These are phyloP conservation scores for Tylopilus cervinicoccineus DNA, from an alignment of 768 basidiomycete species.

Conservation along the genomic window DNA sequence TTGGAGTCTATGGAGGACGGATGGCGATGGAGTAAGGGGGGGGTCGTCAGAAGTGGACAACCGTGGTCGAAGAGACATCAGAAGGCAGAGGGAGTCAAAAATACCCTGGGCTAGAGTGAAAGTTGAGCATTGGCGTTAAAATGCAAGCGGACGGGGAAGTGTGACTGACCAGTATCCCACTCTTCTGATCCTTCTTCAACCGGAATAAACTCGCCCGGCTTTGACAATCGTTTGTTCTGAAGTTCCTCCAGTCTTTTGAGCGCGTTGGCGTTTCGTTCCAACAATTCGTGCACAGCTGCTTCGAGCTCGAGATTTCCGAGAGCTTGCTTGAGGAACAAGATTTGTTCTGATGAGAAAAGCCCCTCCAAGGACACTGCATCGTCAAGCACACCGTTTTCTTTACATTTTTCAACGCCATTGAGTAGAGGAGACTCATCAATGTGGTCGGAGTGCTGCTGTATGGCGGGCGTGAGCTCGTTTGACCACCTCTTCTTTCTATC, in stretches of 20 bases:
- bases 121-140: slow-evolving; percentile 8
- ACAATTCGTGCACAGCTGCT: slow-evolving; percentile 61
- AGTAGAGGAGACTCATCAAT: background rate
- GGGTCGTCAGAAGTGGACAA: slow-evolving; percentile 36
- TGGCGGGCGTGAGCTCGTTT: slow-evolving; percentile 14
- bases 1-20: slow-evolving; percentile 67
- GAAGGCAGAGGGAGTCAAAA: slow-evolving; percentile 59
- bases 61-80: slow-evolving; percentile 71
- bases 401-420: slow-evolving; percentile 12
- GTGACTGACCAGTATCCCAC: slow-evolving; percentile 69
- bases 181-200: slow-evolving; percentile 74
- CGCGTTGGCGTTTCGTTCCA: slow-evolving; percentile 62
- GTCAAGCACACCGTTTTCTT: slow-evolving; percentile 19
- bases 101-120: slow-evolving; percentile 63
- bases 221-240: slow-evolving; percentile 53
- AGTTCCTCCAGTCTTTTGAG: slow-evolving; percentile 61
- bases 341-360: slow-evolving; percentile 54
- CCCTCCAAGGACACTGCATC: slow-evolving; percentile 45
- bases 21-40: slow-evolving; percentile 58
- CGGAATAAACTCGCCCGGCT: slow-evolving; percentile 40
- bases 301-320: slow-evolving; percentile 64
- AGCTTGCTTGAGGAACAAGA: slow-evolving; percentile 53
- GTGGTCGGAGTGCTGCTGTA: slow-evolving; percentile 3
- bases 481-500: slow-evolving; percentile 36
- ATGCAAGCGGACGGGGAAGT: background rate